phyloP scores from a whole-genome alignment of 306 rosid genomes.

The Coriaria nepalensis region DNA sequence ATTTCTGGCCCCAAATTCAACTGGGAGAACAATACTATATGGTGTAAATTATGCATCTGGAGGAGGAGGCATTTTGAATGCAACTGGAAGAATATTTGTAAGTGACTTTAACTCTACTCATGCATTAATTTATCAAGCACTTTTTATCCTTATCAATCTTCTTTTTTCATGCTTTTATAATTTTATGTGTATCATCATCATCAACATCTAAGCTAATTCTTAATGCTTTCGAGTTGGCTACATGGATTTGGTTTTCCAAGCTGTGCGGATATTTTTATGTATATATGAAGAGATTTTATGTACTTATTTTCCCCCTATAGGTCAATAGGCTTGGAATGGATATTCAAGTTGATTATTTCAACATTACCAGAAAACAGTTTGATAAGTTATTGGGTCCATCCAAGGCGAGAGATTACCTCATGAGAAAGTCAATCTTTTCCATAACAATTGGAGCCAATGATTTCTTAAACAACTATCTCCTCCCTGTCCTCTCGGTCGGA shows the following conservation, averaged over 20 bases:
- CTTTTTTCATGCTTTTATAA: too few species aligned
- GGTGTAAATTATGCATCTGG: constrained; percentile 98
- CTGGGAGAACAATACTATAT: constrained; percentile 41
- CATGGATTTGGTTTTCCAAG: too few species aligned
- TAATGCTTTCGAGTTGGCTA: too few species aligned
- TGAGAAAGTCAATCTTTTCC: constrained; percentile 59
- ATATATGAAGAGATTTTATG: neutral
- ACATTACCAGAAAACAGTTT: constrained; percentile 56
- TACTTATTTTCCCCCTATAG: constrained; percentile 18
- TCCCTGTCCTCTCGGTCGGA: constrained; percentile 75
- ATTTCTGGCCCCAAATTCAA: constrained; percentile 64
- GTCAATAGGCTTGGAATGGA: constrained; percentile 88
- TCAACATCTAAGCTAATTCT: too few species aligned
- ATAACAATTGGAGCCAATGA: constrained; percentile 75
- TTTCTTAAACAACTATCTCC: constrained; percentile 79
- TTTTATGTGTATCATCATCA: too few species aligned
- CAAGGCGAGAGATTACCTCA: constrained; percentile 44
- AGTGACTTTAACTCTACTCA: constrained; percentile 10
- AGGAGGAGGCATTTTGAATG: constrained; percentile 83
- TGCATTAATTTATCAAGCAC: neutral
- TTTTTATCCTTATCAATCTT: neutral
- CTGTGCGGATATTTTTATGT: neutral
- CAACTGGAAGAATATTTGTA: constrained; percentile 97
- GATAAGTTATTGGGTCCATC: constrained; percentile 50
- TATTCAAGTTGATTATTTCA: constrained; percentile 72